These are phyloP conservation scores for Hericium rajendrae DNA, from an alignment of 768 basidiomycete species.

Conservation along the genomic window DNA sequence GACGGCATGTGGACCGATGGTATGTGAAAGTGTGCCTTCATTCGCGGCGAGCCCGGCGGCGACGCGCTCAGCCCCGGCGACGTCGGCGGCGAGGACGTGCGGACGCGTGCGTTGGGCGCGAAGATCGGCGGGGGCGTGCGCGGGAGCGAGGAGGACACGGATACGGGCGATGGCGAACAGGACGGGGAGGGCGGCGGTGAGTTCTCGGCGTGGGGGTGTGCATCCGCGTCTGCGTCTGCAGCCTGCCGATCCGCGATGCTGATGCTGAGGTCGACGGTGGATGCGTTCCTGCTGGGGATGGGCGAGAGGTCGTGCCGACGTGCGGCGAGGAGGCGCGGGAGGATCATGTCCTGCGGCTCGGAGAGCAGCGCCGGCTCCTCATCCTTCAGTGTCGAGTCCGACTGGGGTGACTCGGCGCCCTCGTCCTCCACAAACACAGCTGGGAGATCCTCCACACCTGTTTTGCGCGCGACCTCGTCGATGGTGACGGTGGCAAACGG, in stretches of 20 bases:
- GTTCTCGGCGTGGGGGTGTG: neutral
- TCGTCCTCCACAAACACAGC: neutral
- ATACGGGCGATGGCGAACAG: neutral
- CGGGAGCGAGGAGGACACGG: neutral
- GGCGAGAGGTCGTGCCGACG: slow-evolving; percentile 5
- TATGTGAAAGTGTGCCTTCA: neutral
- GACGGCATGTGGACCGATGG: slow-evolving; percentile 10
- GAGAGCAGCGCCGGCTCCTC: neutral
- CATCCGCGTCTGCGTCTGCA: neutral
- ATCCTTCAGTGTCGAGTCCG: neutral
- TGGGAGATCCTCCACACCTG: neutral
- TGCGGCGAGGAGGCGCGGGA: slow-evolving; percentile 6
- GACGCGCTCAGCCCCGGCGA: neutral
- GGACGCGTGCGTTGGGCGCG: neutral
- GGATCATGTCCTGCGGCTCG: neutral
- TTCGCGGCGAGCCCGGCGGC: neutral
- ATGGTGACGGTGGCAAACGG: slow-evolving; percentile 4
- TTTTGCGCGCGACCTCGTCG: slow-evolving; percentile 1
- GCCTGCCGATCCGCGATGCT: neutral
- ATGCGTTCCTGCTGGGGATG: slow-evolving; percentile 11
- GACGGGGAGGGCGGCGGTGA: slow-evolving; percentile 7
- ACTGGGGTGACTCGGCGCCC: neutral
- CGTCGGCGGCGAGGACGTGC: neutral
- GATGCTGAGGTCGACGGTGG: slow-evolving; percentile 4
- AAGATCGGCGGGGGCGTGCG: neutral